These are phyloP conservation scores for Exophiala phaeomuriformis DNA, from an alignment of 2,329 filamentous ascomycete genomes.

Conservation along the genomic window DNA sequence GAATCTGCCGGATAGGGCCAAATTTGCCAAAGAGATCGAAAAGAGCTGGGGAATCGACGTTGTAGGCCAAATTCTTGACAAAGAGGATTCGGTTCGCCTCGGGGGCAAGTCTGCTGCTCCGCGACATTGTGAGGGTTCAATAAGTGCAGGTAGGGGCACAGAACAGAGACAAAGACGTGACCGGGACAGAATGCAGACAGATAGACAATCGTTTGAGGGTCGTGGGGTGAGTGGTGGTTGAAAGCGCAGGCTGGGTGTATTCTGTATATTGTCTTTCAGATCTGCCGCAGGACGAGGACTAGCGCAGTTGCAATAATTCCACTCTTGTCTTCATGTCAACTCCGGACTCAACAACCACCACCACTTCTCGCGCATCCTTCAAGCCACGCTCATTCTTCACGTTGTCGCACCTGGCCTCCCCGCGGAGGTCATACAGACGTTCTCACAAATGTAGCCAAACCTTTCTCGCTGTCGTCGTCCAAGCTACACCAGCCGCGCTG, in stretches of 20 bases:
- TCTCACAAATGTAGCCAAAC: constrained; percentile 20
- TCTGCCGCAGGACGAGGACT: not conserved
- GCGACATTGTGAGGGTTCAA: constrained; percentile 18
- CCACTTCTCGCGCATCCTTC: constrained; percentile 6
- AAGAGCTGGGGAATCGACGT: constrained; percentile 94
- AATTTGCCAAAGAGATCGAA: constrained; percentile 99
- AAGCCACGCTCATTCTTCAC: constrained; percentile 3
- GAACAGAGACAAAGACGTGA: too few relatives aligned
- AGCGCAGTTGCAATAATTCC: constrained; percentile 1
- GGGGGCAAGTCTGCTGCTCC: constrained; percentile 72
- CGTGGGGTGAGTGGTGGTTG: not conserved
- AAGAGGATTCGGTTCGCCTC: constrained; percentile 99
- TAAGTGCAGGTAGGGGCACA: too few relatives aligned
- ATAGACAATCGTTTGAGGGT: not conserved
- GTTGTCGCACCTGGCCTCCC: constrained; percentile 13
- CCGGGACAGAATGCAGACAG: too few relatives aligned
- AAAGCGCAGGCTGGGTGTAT: too few relatives aligned
- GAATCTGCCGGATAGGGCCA: constrained; percentile 92
- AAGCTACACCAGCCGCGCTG: constrained; percentile 5
- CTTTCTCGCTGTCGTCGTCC: constrained; percentile 3
- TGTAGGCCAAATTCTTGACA: constrained; percentile 99
- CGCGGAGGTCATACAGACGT: constrained; percentile 9
- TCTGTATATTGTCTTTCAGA: not conserved
- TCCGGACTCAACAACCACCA: constrained; percentile 11
- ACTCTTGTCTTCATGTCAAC: constrained; percentile 9